Conservation (phyloP, 371 early-diverging fungal species). For the Lichtheimia hyalospora region DNA sequence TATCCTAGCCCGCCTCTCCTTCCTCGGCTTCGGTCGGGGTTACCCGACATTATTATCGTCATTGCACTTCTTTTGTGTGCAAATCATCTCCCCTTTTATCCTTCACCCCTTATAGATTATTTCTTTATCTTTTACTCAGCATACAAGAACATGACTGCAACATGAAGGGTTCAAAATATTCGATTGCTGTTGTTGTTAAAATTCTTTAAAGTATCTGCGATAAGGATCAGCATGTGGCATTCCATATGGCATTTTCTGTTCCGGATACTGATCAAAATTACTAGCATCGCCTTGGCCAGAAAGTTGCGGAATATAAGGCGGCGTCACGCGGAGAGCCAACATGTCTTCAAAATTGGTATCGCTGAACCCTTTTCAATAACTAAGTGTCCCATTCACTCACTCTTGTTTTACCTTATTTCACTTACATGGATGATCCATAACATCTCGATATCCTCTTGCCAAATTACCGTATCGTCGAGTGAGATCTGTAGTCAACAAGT, state of each 20-base stretch:
- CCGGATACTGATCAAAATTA: constrained; percentile 92
- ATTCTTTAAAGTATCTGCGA: constrained; percentile 28
- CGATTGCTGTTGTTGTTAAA: constrained; percentile 17
- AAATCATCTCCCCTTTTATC: too few relatives aligned
- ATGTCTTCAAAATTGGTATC: constrained; percentile 90
- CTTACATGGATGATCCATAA: constrained; percentile 74
- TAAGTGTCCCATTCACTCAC: too few relatives aligned
- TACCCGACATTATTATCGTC: too few relatives aligned
- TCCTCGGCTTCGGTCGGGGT: too few relatives aligned
- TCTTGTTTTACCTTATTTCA: constrained; percentile 27
- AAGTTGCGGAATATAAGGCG: constrained; percentile 86
- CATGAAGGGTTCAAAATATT: too few relatives aligned
- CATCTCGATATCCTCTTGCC: constrained; percentile 75
- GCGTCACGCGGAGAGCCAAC: constrained; percentile 64
- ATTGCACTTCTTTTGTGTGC: too few relatives aligned
- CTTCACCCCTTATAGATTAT: too few relatives aligned
- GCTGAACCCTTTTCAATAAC: constrained; percentile 65
- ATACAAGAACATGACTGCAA: too few relatives aligned
- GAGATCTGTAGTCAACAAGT: constrained; percentile 82
- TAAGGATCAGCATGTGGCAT: constrained; percentile 24
- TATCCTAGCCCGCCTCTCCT: too few relatives aligned
- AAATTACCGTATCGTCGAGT: constrained; percentile 91
- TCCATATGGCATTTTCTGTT: constrained; percentile 65
- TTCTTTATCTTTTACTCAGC: too few relatives aligned
- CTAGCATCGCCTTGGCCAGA: constrained; percentile 85